A percentile compares a stretch with the other conserved stretches of the same genome.
Conservation (phyloP, 495 filamentous ascomycete genomes). For the Aspergillus steynii region DNA sequence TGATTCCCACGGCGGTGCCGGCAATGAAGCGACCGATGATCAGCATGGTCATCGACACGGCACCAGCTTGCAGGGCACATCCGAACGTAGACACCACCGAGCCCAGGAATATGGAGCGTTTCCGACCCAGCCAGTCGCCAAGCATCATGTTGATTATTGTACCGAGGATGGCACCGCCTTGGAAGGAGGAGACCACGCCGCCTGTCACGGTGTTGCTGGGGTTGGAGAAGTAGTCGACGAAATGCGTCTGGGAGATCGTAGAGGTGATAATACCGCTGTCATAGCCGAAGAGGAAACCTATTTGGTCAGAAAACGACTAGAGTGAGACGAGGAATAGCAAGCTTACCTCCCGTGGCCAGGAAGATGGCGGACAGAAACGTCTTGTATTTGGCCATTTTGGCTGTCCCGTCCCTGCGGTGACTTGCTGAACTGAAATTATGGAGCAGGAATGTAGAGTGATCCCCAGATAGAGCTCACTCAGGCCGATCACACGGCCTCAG, state of each 20-base stretch:
- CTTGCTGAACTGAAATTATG: no score
- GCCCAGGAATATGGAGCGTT: not conserved
- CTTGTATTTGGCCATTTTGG: not conserved
- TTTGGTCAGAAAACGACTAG: no score
- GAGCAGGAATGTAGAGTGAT: no score
- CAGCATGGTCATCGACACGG: not conserved
- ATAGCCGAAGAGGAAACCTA: conserved; percentile 5
- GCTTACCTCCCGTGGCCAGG: conserved; percentile 1
- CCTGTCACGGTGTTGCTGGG: not conserved
- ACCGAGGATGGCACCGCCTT: conserved; percentile 3
- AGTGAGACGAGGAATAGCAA: no score
- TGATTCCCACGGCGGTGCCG: not conserved
- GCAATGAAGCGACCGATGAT: conserved; percentile 2
- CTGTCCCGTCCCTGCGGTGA: conserved; percentile 17
- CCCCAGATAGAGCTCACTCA: no score
- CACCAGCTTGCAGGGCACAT: not conserved
- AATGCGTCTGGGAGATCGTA: not conserved
- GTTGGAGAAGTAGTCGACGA: not conserved
- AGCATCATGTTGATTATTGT: not conserved
- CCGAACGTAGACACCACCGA: not conserved
- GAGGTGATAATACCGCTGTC: conserved; percentile 6
- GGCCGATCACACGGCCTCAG: no score
- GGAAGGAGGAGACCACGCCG: conserved; percentile 2
- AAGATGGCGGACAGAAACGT: not conserved
- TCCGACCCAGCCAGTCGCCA: not conserved